Conservation (phyloP, 2,329 filamentous ascomycete species). For the Dactylellina cionopaga region DNA sequence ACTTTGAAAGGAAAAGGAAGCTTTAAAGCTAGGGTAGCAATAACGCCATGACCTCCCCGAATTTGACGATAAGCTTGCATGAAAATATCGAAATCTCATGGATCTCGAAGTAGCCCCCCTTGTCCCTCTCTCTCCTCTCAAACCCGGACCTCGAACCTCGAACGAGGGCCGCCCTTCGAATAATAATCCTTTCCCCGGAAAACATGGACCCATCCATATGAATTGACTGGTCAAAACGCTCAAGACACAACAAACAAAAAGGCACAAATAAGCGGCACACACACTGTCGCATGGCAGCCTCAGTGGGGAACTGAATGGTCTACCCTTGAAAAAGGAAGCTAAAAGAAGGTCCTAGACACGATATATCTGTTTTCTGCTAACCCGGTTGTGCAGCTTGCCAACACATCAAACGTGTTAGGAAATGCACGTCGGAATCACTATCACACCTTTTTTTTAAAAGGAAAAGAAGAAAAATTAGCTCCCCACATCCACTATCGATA, state of each 20-base stretch:
- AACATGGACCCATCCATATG: conserved; percentile 3
- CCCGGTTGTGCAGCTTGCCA: conserved; percentile 24
- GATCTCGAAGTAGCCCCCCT: conserved; percentile 3
- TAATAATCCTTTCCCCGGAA: conserved; percentile 28
- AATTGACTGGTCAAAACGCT: not conserved
- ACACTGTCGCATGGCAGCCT: conserved; percentile 35
- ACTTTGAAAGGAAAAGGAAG: too few relatives aligned
- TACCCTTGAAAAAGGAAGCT: not conserved
- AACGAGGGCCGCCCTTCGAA: too few relatives aligned
- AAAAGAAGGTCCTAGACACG: conserved; percentile 12
- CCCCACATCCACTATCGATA: not conserved
- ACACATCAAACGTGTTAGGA: conserved; percentile 37
- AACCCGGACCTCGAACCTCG: too few relatives aligned
- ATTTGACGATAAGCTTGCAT: conserved; percentile 48
- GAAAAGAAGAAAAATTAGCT: not conserved
- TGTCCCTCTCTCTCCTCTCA: not conserved
- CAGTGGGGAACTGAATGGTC: conserved; percentile 27
- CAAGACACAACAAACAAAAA: not conserved
- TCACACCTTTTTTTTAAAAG: conserved; percentile 16
- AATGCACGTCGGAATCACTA: conserved; percentile 36
- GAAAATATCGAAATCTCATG: not conserved
- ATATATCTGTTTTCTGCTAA: conserved; percentile 22
- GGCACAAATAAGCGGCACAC: conserved; percentile 15
- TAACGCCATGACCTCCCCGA: not conserved
- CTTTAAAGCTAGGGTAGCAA: too few relatives aligned